Conservation (phyloP, 2,329 filamentous ascomycete species). For the Xylaria polymorpha region DNA sequence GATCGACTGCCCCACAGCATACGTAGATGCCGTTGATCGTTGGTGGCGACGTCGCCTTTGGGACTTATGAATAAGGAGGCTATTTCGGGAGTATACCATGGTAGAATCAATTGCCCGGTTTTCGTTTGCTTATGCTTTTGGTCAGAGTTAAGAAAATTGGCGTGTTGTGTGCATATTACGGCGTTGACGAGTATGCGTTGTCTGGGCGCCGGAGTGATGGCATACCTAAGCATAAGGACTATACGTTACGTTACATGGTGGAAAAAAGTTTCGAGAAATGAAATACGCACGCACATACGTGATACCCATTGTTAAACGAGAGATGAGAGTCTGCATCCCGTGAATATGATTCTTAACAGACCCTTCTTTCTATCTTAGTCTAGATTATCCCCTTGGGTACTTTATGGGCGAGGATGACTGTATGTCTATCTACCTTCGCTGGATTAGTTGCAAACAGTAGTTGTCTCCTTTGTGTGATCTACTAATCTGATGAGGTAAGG, state of each 20-base stretch:
- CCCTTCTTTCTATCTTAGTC: not conserved
- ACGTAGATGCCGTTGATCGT: not conserved
- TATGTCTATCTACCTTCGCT: not conserved
- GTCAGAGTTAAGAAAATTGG: not conserved
- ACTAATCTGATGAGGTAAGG: not conserved
- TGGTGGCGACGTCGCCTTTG: not conserved
- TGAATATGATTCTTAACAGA: not conserved
- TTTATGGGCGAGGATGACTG: not conserved
- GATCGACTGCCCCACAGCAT: not conserved
- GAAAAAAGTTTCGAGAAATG: not conserved
- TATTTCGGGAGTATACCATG: not conserved
- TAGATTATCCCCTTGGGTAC: not conserved
- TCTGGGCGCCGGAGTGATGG: not conserved
- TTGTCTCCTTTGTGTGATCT: not conserved
- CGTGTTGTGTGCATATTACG: constrained; percentile 3
- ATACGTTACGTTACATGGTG: not conserved
- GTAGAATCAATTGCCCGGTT: not conserved
- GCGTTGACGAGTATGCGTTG: not conserved
- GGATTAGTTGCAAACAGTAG: not conserved
- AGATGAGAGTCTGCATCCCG: not conserved
- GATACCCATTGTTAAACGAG: not conserved
- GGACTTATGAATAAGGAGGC: not conserved
- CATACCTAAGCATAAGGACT: not conserved
- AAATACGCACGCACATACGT: not conserved
- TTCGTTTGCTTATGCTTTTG: not conserved